Percentiles rank a stretch among this genome's conserved stretches.
phyloP scores from a whole-genome alignment of 495 filamentous ascomycete genomes.

The Aspergillus diversus region DNA sequence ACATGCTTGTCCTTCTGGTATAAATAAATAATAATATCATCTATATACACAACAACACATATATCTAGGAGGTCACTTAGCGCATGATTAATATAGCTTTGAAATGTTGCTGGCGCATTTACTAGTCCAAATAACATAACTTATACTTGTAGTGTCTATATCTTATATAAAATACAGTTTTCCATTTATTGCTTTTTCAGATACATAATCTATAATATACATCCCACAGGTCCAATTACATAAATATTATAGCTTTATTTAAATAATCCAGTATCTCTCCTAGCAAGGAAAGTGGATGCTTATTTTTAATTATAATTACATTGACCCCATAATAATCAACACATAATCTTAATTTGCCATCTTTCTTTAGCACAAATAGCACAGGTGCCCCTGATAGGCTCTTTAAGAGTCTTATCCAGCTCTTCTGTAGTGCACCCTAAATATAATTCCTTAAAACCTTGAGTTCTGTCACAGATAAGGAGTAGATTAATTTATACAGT shows the following conservation, averaged over 20 bases:
- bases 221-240: background rate
- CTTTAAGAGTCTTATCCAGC: background rate
- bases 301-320: slow-evolving; percentile 12
- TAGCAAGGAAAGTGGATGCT: background rate
- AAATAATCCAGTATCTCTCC: background rate
- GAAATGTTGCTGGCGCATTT: background rate
- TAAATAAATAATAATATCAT: too few relatives aligned
- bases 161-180: background rate
- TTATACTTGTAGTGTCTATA: background rate
- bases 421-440: background rate
- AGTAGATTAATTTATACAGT: background rate
- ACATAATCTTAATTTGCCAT: background rate
- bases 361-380: background rate
- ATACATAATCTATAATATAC: background rate
- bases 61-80: too few relatives aligned
- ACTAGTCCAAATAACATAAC: slow-evolving; percentile 3
- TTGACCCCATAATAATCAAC: background rate
- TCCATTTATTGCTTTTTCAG: background rate
- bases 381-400: background rate
- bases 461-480: background rate
- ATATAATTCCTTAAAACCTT: background rate
- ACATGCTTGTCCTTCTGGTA: too few relatives aligned
- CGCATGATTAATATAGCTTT: too few relatives aligned
- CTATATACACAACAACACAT: too few relatives aligned
- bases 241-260: background rate